phyloP scores from a whole-genome alignment of 495 filamentous ascomycete genomes.

The Penicillium pancosmium region DNA sequence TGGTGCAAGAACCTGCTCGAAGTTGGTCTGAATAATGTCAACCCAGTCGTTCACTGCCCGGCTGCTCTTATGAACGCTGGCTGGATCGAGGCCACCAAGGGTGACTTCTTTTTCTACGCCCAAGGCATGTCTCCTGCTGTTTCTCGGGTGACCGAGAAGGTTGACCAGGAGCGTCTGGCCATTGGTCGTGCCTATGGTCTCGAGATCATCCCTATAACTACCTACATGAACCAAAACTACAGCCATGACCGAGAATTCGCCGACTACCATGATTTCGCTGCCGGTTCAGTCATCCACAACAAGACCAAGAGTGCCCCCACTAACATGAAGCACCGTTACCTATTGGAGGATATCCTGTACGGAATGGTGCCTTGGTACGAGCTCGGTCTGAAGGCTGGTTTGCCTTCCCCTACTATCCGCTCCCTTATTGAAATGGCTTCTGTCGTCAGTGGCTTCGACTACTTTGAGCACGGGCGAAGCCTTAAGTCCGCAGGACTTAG shows the following conservation, averaged over 20 bases:
- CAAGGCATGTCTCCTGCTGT: slow-evolving; percentile 25
- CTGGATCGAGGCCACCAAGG: slow-evolving; percentile 25
- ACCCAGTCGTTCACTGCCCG: slow-evolving; percentile 24
- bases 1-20: slow-evolving; percentile 22
- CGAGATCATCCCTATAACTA: slow-evolving; percentile 17
- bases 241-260: slow-evolving; percentile 15
- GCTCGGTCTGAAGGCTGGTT: slow-evolving; percentile 19
- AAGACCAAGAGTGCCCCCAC: slow-evolving; percentile 23
- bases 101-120: slow-evolving; percentile 26
- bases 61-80: slow-evolving; percentile 25
- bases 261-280: slow-evolving; percentile 23
- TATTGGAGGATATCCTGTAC: slow-evolving; percentile 20
- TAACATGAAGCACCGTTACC: slow-evolving; percentile 21
- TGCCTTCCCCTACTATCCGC: slow-evolving; percentile 21
- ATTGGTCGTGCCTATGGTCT: slow-evolving; percentile 21
- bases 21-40: slow-evolving; percentile 25
- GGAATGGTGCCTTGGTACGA: slow-evolving; percentile 25
- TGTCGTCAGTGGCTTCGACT: slow-evolving; percentile 54
- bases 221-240: slow-evolving; percentile 26
- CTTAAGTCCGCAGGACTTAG: slow-evolving; percentile 72
- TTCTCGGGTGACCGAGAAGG: slow-evolving; percentile 20
- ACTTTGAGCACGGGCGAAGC: slow-evolving; percentile 88
- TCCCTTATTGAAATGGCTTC: slow-evolving; percentile 24
- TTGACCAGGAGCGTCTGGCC: slow-evolving; percentile 20
- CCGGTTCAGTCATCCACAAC: slow-evolving; percentile 22